Base-by-base conservation (phyloP, 805 yeast genomes). In the Lachancea fermentati region DNA sequence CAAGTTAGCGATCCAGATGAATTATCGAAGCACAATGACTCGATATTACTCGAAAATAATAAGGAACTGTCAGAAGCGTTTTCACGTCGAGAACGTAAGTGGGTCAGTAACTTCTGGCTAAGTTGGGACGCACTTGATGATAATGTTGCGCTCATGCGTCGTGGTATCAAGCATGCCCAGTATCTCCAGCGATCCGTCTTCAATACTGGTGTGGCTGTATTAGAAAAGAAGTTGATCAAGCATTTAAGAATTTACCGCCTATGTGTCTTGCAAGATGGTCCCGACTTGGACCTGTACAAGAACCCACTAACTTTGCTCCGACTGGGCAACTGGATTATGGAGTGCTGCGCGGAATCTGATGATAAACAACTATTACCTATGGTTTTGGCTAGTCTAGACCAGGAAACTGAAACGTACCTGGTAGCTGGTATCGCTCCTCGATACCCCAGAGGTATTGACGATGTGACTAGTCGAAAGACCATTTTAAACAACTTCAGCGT, bases 371-470 rank as follows among this genome's bases (percentile, higher is more conserved):
- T 84, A 31, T 65, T 84, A 39, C 97, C 98, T 2, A 65, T 91
- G 50, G 93, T 91, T 2, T 72, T 93, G 24, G 97, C 97, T 0
- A 75, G 93, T 31, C 71, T 86, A 41, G 88, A 89, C 58, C 76
- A 73, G 29, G 66, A 69, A 9, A 76, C 85, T 3, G 84, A 82
- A 46, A 84, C 93, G 0, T 91, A 85, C 57, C 63, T 91, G 34
- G 96, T 91, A 0, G 80, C 93, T 28, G 98, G 97, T 0, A 63
- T 89, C 41, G 89, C 95, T 0, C 93, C 96, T 2, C 76, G 85
- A 51, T 81, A 79, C 49, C 86, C 91, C 17, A 55, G 73, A 52
- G 73, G 69, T 45, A 69, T 50, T 69, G 57, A 50, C 35, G 46
- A 44, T 4, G 32, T 49, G 12, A 50, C 49, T 13, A 46, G 48